Conservation (phyloP, 148 eudicot species). For the Polygonum maritimum region DNA sequence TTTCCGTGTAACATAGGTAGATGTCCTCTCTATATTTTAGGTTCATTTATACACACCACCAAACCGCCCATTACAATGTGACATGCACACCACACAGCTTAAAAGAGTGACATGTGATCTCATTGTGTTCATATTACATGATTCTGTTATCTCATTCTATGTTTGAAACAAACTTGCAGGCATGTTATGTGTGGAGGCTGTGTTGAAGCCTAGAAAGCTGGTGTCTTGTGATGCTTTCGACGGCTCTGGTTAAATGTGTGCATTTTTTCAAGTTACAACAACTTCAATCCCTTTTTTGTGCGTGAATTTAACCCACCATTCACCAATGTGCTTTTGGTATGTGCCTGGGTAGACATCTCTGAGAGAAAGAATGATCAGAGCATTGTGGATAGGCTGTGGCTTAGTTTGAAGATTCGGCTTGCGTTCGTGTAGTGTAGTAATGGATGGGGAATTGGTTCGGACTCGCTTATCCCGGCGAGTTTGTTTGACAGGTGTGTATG, state of each 20-base stretch:
- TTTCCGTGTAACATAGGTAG: too few relatives aligned
- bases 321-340: not conserved
- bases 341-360: not conserved
- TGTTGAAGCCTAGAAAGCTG: constrained; percentile 20
- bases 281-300: not conserved
- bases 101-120: not conserved
- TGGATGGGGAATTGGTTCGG: not conserved
- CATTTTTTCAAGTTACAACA: not conserved
- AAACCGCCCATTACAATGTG: too few relatives aligned
- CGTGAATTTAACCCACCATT: not conserved
- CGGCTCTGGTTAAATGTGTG: not conserved
- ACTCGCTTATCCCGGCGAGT: not conserved
- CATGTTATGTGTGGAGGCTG: constrained; percentile 92
- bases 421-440: not conserved
- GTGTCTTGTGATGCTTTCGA: not conserved
- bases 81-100: too few relatives aligned
- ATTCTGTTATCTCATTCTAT: not conserved
- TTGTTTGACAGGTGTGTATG: not conserved
- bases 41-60: too few relatives aligned
- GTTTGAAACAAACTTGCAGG: constrained; percentile 30
- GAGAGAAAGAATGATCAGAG: not conserved
- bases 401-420: not conserved
- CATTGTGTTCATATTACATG: not conserved
- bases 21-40: too few relatives aligned
- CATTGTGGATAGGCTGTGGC: not conserved